These are phyloP conservation scores for Leptomonas seymouri DNA, from an alignment of 208 protist genomes.

Conservation along the genomic window DNA sequence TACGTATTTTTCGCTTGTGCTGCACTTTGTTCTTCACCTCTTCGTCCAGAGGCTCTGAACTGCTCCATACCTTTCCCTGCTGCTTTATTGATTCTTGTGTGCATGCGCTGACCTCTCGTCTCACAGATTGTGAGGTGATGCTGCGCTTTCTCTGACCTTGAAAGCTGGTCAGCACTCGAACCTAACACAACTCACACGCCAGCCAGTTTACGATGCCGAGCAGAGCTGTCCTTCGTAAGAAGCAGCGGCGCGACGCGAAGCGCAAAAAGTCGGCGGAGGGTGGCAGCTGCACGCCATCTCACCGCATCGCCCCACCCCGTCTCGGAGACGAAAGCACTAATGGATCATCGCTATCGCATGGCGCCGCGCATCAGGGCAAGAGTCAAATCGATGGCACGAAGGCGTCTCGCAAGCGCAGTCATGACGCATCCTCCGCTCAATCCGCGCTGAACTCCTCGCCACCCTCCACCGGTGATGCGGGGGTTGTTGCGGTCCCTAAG, in stretches of 20 bases:
- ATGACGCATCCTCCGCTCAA: background rate
- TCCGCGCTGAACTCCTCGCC: background rate
- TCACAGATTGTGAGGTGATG: too few species aligned
- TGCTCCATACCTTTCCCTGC: too few species aligned
- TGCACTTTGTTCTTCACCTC: too few species aligned
- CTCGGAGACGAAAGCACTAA: background rate
- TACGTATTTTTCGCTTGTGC: too few species aligned
- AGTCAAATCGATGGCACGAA: too few species aligned
- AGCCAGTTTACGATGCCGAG: conserved; percentile 59
- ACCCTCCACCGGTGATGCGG: background rate
- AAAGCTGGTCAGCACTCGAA: too few species aligned
- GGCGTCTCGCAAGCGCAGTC: conserved; percentile 6
- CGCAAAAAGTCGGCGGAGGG: conserved; percentile 34
- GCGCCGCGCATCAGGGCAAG: too few species aligned
- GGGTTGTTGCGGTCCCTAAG: conserved; percentile 7
- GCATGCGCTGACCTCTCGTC: too few species aligned
- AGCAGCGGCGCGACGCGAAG: conserved; percentile 76
- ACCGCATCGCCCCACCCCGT: conserved; percentile 11
- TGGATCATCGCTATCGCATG: background rate
- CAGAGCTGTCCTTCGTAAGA: conserved; percentile 81
- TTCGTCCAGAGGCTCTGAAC: too few species aligned
- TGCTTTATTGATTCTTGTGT: too few species aligned
- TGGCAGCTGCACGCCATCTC: background rate
- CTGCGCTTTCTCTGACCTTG: too few species aligned
- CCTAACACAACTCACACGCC: too few species aligned